These are phyloP conservation scores for Nitzschia putrida DNA, from an alignment of 108 stramenopile species.

Conservation along the genomic window DNA sequence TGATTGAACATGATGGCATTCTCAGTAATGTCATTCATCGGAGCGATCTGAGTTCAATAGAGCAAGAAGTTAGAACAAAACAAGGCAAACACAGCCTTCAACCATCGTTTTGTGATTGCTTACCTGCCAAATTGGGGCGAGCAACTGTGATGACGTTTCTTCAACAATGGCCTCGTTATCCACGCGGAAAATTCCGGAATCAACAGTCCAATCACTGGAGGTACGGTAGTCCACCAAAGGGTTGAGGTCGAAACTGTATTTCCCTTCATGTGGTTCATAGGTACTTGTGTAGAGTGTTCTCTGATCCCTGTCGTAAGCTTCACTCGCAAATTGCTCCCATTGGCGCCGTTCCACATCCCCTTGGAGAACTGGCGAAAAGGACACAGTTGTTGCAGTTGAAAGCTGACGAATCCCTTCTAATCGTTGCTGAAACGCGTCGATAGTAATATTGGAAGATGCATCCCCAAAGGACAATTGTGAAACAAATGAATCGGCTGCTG, in stretches of 20 bases:
- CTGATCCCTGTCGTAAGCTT: background rate
- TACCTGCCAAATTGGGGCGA: slow-evolving; percentile 17
- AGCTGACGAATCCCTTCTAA: slow-evolving; percentile 14
- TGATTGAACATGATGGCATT: slow-evolving; percentile 10
- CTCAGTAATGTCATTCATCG: background rate
- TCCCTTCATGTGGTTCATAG: slow-evolving; percentile 6
- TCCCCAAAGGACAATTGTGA: background rate
- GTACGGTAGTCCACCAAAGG: slow-evolving; percentile 1
- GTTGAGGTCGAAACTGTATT: background rate
- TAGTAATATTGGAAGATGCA: background rate
- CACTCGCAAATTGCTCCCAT: background rate
- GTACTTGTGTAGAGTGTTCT: background rate
- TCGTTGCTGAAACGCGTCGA: slow-evolving; percentile 1
- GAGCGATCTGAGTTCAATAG: slow-evolving; percentile 6
- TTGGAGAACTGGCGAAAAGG: slow-evolving; percentile 1
- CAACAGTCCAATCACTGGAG: background rate
- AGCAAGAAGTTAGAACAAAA: background rate
- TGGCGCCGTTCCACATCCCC: background rate
- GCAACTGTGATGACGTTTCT: background rate
- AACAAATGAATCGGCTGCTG: slow-evolving; percentile 2
- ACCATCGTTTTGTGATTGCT: background rate
- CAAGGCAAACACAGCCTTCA: background rate
- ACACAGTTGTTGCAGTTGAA: slow-evolving; percentile 8
- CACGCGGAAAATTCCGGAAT: slow-evolving; percentile 2
- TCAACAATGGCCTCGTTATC: background rate